Conservation (phyloP, 257 asterid species). For the Ballota nigra region DNA sequence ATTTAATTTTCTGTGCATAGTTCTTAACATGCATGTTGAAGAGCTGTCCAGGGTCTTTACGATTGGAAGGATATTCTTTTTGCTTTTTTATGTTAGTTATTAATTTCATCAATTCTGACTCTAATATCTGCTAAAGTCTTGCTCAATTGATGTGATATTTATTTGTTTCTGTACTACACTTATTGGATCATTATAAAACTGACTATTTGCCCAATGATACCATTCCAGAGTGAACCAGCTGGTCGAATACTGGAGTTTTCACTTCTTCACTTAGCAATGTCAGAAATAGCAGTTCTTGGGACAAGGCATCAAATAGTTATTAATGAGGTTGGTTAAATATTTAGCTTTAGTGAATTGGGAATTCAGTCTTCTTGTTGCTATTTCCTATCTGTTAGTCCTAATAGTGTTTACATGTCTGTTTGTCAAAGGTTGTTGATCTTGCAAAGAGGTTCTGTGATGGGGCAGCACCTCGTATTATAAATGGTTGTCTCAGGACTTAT, state of each 20-base stretch:
- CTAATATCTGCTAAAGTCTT: neutral
- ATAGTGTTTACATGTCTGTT: neutral
- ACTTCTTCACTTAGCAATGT: slow-evolving; percentile 88
- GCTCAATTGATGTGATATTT: too few relatives aligned
- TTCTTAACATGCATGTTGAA: neutral
- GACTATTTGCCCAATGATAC: slow-evolving; percentile 3
- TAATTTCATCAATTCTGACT: slow-evolving; percentile 4
- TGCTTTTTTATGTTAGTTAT: too few relatives aligned
- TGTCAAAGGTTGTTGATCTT: slow-evolving; percentile 85
- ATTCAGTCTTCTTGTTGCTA: neutral
- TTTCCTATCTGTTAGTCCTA: slow-evolving; percentile 13
- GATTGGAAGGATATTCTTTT: too few relatives aligned
- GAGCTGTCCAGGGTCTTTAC: neutral
- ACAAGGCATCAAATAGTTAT: slow-evolving; percentile 91
- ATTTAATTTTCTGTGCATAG: neutral
- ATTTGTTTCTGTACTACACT: neutral
- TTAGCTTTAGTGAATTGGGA: neutral
- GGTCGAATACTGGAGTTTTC: slow-evolving; percentile 88
- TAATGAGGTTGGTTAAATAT: slow-evolving; percentile 63
- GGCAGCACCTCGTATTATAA: slow-evolving; percentile 84
- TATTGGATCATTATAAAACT: neutral
- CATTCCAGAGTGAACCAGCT: slow-evolving; percentile 68
- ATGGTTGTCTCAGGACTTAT: slow-evolving; percentile 84
- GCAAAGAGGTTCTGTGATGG: slow-evolving; percentile 98
- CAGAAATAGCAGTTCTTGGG: slow-evolving; percentile 81